Evolutionary conservation across 2,329 filamentous ascomycete species (phyloP), one percentile per base, ranked within the genome.

Genomic region (Cordyceps cicadae): DNA sequence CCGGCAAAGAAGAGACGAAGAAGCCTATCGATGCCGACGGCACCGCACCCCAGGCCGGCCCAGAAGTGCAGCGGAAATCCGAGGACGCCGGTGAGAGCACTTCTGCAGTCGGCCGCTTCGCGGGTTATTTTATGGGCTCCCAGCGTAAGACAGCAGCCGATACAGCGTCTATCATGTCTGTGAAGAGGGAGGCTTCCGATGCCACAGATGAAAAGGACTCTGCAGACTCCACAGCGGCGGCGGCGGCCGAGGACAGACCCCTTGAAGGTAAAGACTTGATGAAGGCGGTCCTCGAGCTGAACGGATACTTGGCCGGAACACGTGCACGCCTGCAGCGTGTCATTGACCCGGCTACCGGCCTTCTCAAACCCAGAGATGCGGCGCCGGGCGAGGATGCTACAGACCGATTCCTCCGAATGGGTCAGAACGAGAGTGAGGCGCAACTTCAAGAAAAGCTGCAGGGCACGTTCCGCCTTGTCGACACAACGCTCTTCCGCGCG

Each of bases 401-500:
- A 54, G 85, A 84, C 64, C 78, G 81, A 46, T 77, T 85, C 14
- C 75, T 88, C 14, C 76, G 79, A 7, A 76, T 78, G 5, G 69
- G 70, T 1, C 70, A 72, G 17, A 73, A 75, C 48, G 79, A 83
- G 5, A 76, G 77, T 1, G 79, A 86, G 29, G 78, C 81, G 53
- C 74, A 90, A 63, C 87, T 90, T 64, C 86, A 90, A 66, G 78
- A 84, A 54, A 87, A 88, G 64, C 79, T 97, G 2, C 82, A 86
- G 14, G 81, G 87, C 43, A 91, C 88, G 1, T 96, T 94, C 41
- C 87, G 84, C 54, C 77, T 97, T 2, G 91, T 97, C 7, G 94
- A 99, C 70, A 99, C 94, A 0, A 93, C 92, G 0, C 81, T 99
- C 0, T 97, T 99, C 77, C 86, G 93, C 17, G 89, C 91, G 0